These are phyloP conservation scores for Lophiotrema nucula DNA, from an alignment of 495 filamentous ascomycete species.

Conservation along the genomic window DNA sequence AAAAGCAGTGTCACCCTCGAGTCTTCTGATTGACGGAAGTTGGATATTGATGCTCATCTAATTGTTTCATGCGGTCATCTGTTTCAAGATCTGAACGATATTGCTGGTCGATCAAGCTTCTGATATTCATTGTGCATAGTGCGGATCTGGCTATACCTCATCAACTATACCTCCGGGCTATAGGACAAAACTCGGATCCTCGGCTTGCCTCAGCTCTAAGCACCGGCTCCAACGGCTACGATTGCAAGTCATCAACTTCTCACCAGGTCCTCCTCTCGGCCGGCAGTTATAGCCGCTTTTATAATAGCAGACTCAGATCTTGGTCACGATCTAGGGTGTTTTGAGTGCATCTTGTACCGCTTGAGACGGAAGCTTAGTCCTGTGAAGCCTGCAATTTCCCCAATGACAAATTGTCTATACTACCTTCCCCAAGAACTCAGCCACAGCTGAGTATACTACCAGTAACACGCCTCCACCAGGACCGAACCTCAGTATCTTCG, in stretches of 20 bases:
- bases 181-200: slow-evolving; percentile 15
- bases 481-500: slow-evolving; percentile 29
- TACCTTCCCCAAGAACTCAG: slow-evolving; percentile 14
- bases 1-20: no score
- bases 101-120: slow-evolving; percentile 23
- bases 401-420: slow-evolving; percentile 5
- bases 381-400: no score
- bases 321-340: no score
- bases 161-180: slow-evolving; percentile 2
- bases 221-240: no score
- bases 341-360: no score
- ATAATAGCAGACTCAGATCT: no score
- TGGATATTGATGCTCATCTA: slow-evolving; percentile 16
- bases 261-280: no score
- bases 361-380: no score
- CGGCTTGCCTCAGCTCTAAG: no score
- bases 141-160: slow-evolving; percentile 2
- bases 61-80: slow-evolving; percentile 15
- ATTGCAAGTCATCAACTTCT: no score
- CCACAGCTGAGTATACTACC: slow-evolving; percentile 21
- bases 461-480: slow-evolving; percentile 25
- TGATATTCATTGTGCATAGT: slow-evolving; percentile 7
- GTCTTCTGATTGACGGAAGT: slow-evolving; percentile 22
- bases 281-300: no score
- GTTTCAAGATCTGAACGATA: slow-evolving; percentile 13